Conservation (phyloP, 192 early-diverging fungal genomes). For the Podila horticola region DNA sequence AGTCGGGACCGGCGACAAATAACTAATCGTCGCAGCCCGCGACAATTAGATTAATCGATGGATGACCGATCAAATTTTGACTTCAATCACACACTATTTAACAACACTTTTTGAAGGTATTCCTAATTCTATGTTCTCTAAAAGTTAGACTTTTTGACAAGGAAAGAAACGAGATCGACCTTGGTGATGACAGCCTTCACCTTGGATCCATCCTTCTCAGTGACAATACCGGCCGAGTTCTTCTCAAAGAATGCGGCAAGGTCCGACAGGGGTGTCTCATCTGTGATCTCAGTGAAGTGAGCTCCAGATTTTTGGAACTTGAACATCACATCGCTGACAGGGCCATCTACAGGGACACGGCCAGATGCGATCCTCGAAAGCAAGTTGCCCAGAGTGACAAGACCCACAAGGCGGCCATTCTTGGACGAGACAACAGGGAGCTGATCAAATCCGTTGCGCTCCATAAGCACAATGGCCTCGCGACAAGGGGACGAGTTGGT, state of each 20-base stretch:
- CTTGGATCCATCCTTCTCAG: constrained; percentile 67
- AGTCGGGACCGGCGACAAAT: too few species aligned
- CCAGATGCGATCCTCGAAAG: constrained; percentile 80
- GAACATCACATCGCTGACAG: constrained; percentile 81
- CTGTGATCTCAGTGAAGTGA: constrained; percentile 86
- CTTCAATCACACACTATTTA: too few species aligned
- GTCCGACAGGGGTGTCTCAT: constrained; percentile 80
- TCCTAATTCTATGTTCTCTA: not conserved
- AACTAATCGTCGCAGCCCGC: too few species aligned
- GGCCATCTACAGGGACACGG: constrained; percentile 65
- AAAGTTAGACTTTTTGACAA: constrained; percentile 62
- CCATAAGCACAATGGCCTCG: constrained; percentile 86
- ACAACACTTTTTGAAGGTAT: too few species aligned
- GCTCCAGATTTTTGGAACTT: constrained; percentile 59
- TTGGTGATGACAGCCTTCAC: constrained; percentile 90
- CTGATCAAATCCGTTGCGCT: constrained; percentile 90
- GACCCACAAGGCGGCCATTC: constrained; percentile 67
- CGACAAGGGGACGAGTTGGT: constrained; percentile 69
- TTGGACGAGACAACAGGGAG: constrained; percentile 78
- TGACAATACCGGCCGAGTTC: constrained; percentile 87
- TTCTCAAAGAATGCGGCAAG: constrained; percentile 90
- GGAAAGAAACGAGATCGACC: constrained; percentile 82
- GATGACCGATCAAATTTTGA: too few species aligned
- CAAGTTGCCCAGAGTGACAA: constrained; percentile 86
- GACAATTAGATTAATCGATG: too few species aligned